Evolutionary conservation across 495 filamentous ascomycete species (phyloP).

Genomic region (Penicillium angulare): DNA sequence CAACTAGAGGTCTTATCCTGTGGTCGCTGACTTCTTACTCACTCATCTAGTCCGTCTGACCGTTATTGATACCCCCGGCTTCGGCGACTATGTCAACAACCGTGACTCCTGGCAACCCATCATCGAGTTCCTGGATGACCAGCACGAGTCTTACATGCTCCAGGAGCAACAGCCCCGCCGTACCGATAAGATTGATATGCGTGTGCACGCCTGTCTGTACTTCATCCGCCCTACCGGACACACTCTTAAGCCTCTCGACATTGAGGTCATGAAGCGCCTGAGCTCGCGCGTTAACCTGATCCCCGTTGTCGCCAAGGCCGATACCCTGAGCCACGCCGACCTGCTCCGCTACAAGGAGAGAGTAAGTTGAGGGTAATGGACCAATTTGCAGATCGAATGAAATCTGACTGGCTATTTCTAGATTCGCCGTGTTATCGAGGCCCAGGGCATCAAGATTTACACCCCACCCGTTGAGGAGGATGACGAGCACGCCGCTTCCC

Average conservation of each 20-base stretch:
- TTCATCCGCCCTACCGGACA: conserved; percentile 98
- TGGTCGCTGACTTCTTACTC: conserved; percentile 13
- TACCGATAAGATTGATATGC: conserved; percentile 97
- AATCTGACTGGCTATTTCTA: conserved; percentile 30
- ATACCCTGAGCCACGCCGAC: conserved; percentile 91
- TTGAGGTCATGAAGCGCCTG: conserved; percentile 99
- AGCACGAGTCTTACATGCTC: conserved; percentile 99
- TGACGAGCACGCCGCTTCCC: conserved; percentile 90
- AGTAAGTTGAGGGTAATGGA: conserved; percentile 47
- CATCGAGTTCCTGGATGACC: conserved; percentile 98
- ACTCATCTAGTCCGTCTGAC: conserved; percentile 78
- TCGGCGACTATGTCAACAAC: conserved; percentile 99
- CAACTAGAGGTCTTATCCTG: background rate
- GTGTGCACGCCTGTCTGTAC: conserved; percentile 97
- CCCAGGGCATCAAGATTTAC: conserved; percentile 99
- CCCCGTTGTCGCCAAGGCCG: conserved; percentile 96
- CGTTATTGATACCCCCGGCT: conserved; percentile 97
- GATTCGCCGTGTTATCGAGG: conserved; percentile 94
- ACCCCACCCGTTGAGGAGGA: conserved; percentile 96
- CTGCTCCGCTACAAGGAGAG: conserved; percentile 89
- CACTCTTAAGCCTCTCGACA: conserved; percentile 96
- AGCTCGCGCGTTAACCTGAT: conserved; percentile 98
- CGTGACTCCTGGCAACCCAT: conserved; percentile 99
- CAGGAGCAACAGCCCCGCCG: conserved; percentile 99
- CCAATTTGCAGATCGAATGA: background rate